Evolutionary conservation across 192 early-diverging fungal genomes (phyloP).

Genomic region (Gonapodya sp.): DNA sequence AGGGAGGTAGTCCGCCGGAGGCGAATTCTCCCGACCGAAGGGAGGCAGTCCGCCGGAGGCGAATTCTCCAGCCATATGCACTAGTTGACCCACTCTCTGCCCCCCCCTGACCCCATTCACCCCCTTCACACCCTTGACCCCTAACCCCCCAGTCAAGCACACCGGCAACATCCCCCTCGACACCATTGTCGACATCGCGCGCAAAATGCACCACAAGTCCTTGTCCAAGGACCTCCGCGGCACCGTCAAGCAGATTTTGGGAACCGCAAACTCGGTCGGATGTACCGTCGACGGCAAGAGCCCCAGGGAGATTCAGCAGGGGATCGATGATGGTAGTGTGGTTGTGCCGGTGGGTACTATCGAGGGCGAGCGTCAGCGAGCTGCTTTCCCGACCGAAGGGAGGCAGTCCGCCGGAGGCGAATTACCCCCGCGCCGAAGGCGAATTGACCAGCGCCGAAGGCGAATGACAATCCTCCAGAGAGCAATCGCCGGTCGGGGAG

Average conservation of each 20-base stretch:
- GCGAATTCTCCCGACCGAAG: not conserved
- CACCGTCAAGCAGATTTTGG: conserved; percentile 94
- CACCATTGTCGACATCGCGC: conserved; percentile 91
- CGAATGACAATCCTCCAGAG: not conserved
- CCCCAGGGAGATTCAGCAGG: conserved; percentile 62
- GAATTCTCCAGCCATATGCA: not conserved
- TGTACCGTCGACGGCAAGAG: conserved; percentile 97
- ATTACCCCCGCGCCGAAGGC: too few relatives aligned
- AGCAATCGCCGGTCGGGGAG: too few relatives aligned
- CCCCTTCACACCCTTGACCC: conserved; percentile 13
- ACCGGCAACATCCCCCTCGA: conserved; percentile 89
- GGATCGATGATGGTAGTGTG: not conserved
- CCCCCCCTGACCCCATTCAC: conserved; percentile 3
- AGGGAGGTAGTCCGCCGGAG: not conserved
- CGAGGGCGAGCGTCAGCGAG: too few relatives aligned
- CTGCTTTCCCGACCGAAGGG: too few relatives aligned
- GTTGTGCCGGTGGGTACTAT: not conserved
- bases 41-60: not conserved
- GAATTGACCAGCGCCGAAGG: not conserved
- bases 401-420: not conserved
- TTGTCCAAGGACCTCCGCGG: conserved; percentile 86
- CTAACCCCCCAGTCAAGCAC: conserved; percentile 61
- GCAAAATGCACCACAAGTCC: conserved; percentile 90
- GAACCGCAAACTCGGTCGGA: conserved; percentile 63
- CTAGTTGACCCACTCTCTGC: too few relatives aligned